These are phyloP conservation scores for Populus hybrid DNA, from an alignment of 441 rosid species.

Conservation along the genomic window DNA sequence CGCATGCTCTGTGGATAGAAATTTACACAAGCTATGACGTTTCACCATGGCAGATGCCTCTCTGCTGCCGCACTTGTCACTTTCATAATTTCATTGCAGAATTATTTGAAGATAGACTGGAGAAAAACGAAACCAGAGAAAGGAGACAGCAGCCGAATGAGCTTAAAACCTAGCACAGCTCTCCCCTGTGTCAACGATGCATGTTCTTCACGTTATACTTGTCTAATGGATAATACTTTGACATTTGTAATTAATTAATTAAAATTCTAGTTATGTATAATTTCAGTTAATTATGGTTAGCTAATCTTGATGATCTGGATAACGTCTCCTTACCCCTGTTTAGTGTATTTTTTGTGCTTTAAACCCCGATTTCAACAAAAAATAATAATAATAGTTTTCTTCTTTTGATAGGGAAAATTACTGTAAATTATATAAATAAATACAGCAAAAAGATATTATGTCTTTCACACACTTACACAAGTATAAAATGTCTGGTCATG, in stretches of 20 bases:
- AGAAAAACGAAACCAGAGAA: background rate
- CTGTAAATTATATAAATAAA: background rate
- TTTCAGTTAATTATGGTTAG: too few species aligned
- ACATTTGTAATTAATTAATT: too few species aligned
- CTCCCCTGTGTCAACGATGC: background rate
- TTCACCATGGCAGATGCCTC: background rate
- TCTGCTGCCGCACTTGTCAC: background rate
- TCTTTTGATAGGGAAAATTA: background rate
- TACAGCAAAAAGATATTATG: too few species aligned
- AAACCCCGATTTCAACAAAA: too few species aligned
- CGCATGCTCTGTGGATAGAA: background rate
- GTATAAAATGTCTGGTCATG: too few species aligned
- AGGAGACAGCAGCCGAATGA: background rate
- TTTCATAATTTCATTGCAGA: background rate
- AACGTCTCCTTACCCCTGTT: too few species aligned
- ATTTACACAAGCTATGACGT: background rate
- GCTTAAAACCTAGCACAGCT: too few species aligned
- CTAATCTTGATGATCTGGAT: too few species aligned
- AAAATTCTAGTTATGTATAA: background rate
- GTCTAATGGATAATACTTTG: background rate
- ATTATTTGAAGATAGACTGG: background rate
- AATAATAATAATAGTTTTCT: too few species aligned
- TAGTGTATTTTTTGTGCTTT: too few species aligned
- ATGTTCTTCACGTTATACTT: background rate
- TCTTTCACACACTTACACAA: too few species aligned